Evolutionary conservation across 2,329 filamentous ascomycete species (phyloP).

Genomic region (Alternaria triticimaculans): DNA sequence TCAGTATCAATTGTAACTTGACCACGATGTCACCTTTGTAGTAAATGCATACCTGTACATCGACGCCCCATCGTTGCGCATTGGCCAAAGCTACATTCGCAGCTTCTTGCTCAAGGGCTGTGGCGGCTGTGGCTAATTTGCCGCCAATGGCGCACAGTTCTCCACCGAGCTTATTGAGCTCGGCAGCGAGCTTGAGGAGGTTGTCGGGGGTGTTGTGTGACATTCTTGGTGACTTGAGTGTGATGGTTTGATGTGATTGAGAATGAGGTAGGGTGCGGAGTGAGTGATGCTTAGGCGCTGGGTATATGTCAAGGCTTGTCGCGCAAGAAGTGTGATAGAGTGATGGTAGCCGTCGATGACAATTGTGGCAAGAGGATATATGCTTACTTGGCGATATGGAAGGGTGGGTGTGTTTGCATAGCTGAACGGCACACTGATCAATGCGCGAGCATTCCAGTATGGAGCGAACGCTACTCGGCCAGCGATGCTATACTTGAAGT

Average conservation of each 20-base stretch:
- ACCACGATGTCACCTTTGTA: not conserved
- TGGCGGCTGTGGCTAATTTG: conserved; percentile 24
- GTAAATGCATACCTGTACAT: conserved; percentile 19
- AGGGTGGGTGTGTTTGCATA: not conserved
- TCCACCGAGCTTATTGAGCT: conserved; percentile 21
- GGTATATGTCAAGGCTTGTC: not conserved
- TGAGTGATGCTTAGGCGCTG: not conserved
- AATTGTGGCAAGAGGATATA: not conserved
- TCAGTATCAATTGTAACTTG: not conserved
- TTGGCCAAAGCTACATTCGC: conserved; percentile 31
- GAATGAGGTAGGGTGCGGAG: not conserved
- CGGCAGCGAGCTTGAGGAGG: conserved; percentile 29
- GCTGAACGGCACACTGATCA: not conserved
- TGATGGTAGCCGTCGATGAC: not conserved
- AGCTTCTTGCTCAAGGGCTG: conserved; percentile 28
- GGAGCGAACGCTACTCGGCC: not conserved
- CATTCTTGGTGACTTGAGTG: conserved; percentile 4
- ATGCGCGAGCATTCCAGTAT: not conserved
- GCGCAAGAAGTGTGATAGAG: not conserved
- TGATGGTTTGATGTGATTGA: not conserved
- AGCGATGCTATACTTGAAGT: not conserved
- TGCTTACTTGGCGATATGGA: not conserved
- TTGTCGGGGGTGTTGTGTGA: conserved; percentile 24
- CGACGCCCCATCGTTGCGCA: conserved; percentile 30
- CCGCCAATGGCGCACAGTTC: conserved; percentile 20